Evolutionary conservation across 2,329 filamentous ascomycete species (phyloP), one percentile per base, ranked within the genome.

Genomic region (Epichloe uncinata): DNA sequence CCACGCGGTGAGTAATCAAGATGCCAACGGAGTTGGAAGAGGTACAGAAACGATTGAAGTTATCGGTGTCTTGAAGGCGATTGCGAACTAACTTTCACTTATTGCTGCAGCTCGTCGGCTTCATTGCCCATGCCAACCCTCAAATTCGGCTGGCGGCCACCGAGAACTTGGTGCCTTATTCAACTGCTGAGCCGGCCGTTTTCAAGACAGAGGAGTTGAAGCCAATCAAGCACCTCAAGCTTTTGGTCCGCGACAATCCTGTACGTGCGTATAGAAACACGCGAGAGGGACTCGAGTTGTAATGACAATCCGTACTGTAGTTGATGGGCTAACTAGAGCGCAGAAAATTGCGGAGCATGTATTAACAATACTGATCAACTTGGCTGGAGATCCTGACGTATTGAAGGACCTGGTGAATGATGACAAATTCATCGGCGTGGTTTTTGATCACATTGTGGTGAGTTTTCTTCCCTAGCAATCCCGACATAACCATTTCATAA

Each of bases 281-380:
- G 6, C 20, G 5, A n/a, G 45, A 22, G 26, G 7, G 20, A 13
- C 35, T 36, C 35, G 35, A 7, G 35, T 36, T n/a, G 12, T 13
- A 36, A 36, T n/a, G 15, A 5, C 35, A 36, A 36, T 7, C 12
- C 35, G 35, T n/a, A 2, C 2, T 36, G 11, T 37, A 37, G 12
- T 12, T 35, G 30, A 26, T 22, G 22, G n/a, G 15, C 47, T 48
- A 37, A 48, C 47, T 20, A 16, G 20, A 41, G 8, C 18, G 30
- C 30, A 94, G 82, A 81, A 85, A 65, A 95, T 96, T 53, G 86
- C 91, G n/a, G 87, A 93, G 64, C 85, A 95, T 79, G 90, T 86
- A 37, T 70, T 96, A 57, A 94, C 82, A 13, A 91, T 96, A 57
- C 82, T 98, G 54, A 79, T 97, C 60, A 96, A 95, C 64, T 72